phyloP scores from a whole-genome alignment of 2,329 filamentous ascomycete species.

The Fusarium sublunatum region DNA sequence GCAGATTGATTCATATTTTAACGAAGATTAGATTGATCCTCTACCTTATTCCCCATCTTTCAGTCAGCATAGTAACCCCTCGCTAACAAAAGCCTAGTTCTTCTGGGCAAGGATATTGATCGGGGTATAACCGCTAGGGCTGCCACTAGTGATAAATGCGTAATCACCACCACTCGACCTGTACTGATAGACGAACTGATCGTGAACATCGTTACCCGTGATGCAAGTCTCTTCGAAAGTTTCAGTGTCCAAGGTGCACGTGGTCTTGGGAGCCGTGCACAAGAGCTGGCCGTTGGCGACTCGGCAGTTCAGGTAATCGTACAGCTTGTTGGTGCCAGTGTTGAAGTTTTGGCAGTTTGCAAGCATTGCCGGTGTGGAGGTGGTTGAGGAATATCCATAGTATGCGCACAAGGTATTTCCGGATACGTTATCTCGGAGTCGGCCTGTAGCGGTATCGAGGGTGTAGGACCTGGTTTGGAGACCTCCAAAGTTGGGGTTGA shows the following conservation, averaged over 20 bases:
- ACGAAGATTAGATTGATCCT: too few relatives aligned
- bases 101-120: neutral
- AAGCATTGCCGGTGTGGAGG: fast-evolving
- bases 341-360: fast-evolving
- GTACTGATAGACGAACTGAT: neutral
- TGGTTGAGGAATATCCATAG: neutral
- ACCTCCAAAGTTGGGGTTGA: neutral
- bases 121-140: neutral
- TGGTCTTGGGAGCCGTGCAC: neutral
- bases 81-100: neutral
- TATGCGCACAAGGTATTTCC: neutral
- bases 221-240: neutral
- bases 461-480: neutral
- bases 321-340: fast-evolving
- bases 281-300: neutral
- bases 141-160: neutral
- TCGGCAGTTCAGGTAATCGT: neutral
- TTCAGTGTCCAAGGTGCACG: neutral
- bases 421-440: neutral
- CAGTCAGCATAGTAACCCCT: too few relatives aligned
- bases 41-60: too few relatives aligned
- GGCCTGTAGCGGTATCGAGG: neutral
- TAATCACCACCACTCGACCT: neutral
- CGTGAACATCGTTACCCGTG: neutral
- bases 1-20: too few relatives aligned